Percentiles rank a stretch among this genome's conserved stretches.
Evolutionary conservation across 768 basidiomycete genomes (phyloP).

Genomic region (Mrakia frigida): DNA sequence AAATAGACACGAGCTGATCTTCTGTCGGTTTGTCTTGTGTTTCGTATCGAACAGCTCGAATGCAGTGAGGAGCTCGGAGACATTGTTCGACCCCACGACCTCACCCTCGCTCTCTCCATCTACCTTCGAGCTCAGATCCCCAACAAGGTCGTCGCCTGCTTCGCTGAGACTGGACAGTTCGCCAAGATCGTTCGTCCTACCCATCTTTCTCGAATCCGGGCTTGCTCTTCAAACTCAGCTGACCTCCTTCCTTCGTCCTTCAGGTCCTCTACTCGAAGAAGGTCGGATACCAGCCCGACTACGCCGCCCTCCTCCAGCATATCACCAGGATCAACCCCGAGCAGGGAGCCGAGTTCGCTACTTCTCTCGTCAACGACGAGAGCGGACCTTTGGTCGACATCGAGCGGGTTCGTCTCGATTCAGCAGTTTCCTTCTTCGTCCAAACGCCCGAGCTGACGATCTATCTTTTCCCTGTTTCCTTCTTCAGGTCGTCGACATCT

Average conservation of each 20-base stretch:
- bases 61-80: conserved; percentile 98
- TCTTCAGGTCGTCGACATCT: conserved; percentile 87
- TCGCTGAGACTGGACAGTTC: conserved; percentile 96
- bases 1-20: neutral
- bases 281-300: conserved; percentile 88
- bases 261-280: conserved; percentile 81
- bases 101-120: conserved; percentile 94
- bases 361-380: conserved; percentile 89
- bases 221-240: neutral
- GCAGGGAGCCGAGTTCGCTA: conserved; percentile 97
- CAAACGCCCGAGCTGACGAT: neutral
- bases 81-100: conserved; percentile 86
- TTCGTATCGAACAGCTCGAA: conserved; percentile 60
- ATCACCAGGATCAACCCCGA: conserved; percentile 94
- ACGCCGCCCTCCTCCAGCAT: conserved; percentile 85
- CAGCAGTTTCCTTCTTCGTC: conserved; percentile 19
- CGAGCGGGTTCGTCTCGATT: conserved; percentile 60
- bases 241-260: neutral
- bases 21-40: neutral
- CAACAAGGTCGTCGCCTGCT: conserved; percentile 98
- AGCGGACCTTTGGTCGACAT: conserved; percentile 84
- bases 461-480: neutral
- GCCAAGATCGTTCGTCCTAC: conserved; percentile 74
- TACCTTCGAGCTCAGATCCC: conserved; percentile 96
- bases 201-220: too few species aligned